Evolutionary conservation across 805 yeast genomes (phyloP), one percentile per base, ranked within the genome.

Genomic region (Cyberlindnera subsufficiens): DNA sequence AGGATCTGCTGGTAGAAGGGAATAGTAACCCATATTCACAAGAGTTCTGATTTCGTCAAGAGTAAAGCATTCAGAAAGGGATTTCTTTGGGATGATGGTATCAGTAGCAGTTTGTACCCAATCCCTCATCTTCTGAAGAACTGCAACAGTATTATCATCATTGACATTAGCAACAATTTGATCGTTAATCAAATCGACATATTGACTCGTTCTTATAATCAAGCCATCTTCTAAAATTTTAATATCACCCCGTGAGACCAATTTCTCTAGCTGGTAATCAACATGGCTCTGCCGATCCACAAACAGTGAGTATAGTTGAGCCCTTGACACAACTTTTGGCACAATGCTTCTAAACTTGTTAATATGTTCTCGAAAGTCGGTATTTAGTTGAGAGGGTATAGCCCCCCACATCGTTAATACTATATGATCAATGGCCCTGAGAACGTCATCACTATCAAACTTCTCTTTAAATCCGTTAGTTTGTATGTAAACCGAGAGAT

Each of bases 251-350:
- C 58, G 49, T 32, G 68, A 55, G 1, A 66, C 60, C 32, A 67
- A 49, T 13, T 60, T 44, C 42, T 70, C 74, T 1, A 77, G 54
- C 37, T 61, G 61, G 32, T 64, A 64, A 50, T 78, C 84, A 3
- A 77, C 77, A 54, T 64, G 68, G 0, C 82, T 75, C 47, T 78
- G 76, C 34, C 66, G 61, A 19, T 63, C 56, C 13, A 66, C 66
- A 41, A 67, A 72, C 10, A 77, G 50, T 1, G 81, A 61, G 50
- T 78, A 78, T 4, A 78, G 49, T 45, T 77, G 82, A 29, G 43
- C 39, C 20, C 35, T 42, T 3, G 53, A 36, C 0, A 53, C 53
- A 10, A 50, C 5, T 15, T 33, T 33, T 0, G 59, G 60, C 2
- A 49, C 30, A 5, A 39, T 34, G 1, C 17, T 4, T 15, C 58